Evolutionary conservation across 192 early-diverging fungal species (phyloP).

Genomic region (Dissophora globulifera): DNA sequence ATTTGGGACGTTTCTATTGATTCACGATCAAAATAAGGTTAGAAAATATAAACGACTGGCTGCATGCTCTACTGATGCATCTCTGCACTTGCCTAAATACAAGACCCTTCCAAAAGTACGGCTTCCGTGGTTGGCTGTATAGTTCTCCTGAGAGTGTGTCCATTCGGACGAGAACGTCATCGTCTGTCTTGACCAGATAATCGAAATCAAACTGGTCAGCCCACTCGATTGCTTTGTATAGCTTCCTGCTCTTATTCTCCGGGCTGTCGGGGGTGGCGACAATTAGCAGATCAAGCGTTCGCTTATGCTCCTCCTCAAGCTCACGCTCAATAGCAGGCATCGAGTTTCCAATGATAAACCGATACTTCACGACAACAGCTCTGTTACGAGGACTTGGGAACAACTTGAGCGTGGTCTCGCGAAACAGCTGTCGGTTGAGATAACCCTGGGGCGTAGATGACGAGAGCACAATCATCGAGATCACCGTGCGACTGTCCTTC

Average conservation of each 20-base stretch:
- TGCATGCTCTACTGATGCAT: background rate
- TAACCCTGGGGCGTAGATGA: conserved; percentile 61
- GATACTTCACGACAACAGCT: conserved; percentile 54
- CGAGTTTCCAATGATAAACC: conserved; percentile 60
- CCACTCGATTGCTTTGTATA: conserved; percentile 64
- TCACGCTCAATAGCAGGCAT: conserved; percentile 30
- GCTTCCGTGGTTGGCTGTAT: conserved; percentile 42
- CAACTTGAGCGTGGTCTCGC: conserved; percentile 61
- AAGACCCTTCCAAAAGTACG: conserved; percentile 62
- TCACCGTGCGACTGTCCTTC: conserved; percentile 49
- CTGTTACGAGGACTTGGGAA: conserved; percentile 53
- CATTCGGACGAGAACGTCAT: conserved; percentile 65
- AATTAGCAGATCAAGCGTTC: conserved; percentile 56
- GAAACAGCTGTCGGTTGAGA: conserved; percentile 57
- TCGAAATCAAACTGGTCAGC: conserved; percentile 57
- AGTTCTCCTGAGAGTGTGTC: conserved; percentile 61
- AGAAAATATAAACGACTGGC: background rate
- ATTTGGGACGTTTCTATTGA: conserved; percentile 42
- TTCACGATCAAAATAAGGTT: background rate
- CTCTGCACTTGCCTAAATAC: conserved; percentile 47
- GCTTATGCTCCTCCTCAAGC: conserved; percentile 49
- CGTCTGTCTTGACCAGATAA: conserved; percentile 65
- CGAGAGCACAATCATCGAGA: conserved; percentile 58
- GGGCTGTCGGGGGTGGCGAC: conserved; percentile 55
- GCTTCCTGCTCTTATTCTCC: conserved; percentile 56